These are phyloP conservation scores for Aspergillus puulaauensis DNA, from an alignment of 2,329 filamentous ascomycete species.

Conservation along the genomic window DNA sequence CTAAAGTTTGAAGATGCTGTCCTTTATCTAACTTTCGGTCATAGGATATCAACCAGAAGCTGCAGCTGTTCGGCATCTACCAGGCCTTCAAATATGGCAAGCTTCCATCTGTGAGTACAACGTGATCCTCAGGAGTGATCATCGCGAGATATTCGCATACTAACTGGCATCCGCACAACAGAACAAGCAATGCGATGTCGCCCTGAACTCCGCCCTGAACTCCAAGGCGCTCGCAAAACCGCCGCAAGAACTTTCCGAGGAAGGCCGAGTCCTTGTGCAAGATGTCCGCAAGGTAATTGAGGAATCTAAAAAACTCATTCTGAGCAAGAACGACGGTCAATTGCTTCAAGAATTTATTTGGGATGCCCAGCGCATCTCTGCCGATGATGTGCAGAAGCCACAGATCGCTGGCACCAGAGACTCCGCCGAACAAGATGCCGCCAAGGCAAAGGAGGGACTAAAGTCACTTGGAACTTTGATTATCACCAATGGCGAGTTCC, in stretches of 20 bases:
- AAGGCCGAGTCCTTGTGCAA: constrained; percentile 74
- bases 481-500: constrained; percentile 94
- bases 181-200: constrained; percentile 95
- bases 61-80: constrained; percentile 91
- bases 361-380: constrained; percentile 76
- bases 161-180: constrained; percentile 32
- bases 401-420: constrained; percentile 72
- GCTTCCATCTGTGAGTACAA: constrained; percentile 78
- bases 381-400: constrained; percentile 61
- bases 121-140: background rate
- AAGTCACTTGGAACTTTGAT: constrained; percentile 84
- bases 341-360: constrained; percentile 96
- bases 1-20: constrained; percentile 14
- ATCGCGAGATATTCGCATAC: background rate
- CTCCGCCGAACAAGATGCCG: constrained; percentile 75
- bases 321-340: constrained; percentile 95
- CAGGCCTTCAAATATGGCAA: constrained; percentile 85
- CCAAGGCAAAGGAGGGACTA: constrained; percentile 79
- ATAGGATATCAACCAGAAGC: constrained; percentile 81
- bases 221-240: constrained; percentile 70
- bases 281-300: constrained; percentile 79
- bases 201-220: constrained; percentile 80
- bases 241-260: constrained; percentile 73
- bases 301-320: constrained; percentile 77
- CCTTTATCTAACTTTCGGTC: background rate